Percentiles rank a stretch among this genome's conserved stretches.
Conservation (phyloP, 2,329 filamentous ascomycete species). For the Talaromyces marneffei region DNA sequence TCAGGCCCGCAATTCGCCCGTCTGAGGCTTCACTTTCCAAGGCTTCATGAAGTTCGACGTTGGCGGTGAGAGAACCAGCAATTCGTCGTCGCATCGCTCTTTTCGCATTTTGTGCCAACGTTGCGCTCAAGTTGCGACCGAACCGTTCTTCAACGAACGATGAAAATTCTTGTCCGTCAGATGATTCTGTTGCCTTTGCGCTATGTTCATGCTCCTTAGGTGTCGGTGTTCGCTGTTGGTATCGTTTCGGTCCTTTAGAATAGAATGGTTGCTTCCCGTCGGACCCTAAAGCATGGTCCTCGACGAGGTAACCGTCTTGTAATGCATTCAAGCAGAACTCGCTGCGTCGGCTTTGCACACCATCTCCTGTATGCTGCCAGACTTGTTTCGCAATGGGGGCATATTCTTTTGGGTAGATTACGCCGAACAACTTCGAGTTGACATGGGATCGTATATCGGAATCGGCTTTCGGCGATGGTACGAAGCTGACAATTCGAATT, state of each 20-base stretch:
- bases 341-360: constrained; percentile 81
- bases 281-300: constrained; percentile 34
- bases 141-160: constrained; percentile 91
- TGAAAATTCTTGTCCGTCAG: constrained; percentile 59
- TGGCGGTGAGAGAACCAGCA: constrained; percentile 71
- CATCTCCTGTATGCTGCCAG: constrained; percentile 95
- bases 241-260: constrained; percentile 70
- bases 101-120: constrained; percentile 73
- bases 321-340: constrained; percentile 80
- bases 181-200: constrained; percentile 19
- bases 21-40: constrained; percentile 39
- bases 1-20: constrained; percentile 51
- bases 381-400: constrained; percentile 81
- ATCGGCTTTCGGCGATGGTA: constrained; percentile 58
- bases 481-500: constrained; percentile 48
- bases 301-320: constrained; percentile 60
- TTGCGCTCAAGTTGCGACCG: constrained; percentile 79
- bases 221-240: constrained; percentile 59
- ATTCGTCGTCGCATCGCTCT: constrained; percentile 81
- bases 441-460: constrained; percentile 27
- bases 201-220: constrained; percentile 36
- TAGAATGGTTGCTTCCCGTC: constrained; percentile 29
- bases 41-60: constrained; percentile 61
- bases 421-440: constrained; percentile 58
- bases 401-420: constrained; percentile 63